These are phyloP conservation scores for barrel medic (Medicago truncatula) DNA, from an alignment of 306 rosid species.

Conservation along the genomic window MtrunA17r5.0-ANR NC_053045.1:56260501-56261000, in stretches of 20 bases:
- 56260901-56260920: conserved; percentile 78
- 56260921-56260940: conserved; percentile 64
- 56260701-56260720: conserved; percentile 61
- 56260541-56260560: not conserved
- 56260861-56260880: conserved; percentile 66
- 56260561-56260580: not conserved
- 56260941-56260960: conserved; percentile 62
- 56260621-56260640: conserved; percentile 32
- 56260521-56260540: not conserved
- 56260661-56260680: conserved; percentile 41
- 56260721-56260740: conserved; percentile 73
- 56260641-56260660: conserved; percentile 43
- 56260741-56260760: conserved; percentile 81
- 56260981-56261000: conserved; percentile 6
- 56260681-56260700: conserved; percentile 46
- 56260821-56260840: conserved; percentile 40
- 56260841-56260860: conserved; percentile 86
- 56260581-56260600: not conserved
- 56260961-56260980: conserved; percentile 61
- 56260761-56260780: conserved; percentile 81
- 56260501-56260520: not conserved
- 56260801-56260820: conserved; percentile 55
- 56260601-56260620: conserved; percentile 31
- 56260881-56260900: conserved; percentile 52
- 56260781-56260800: conserved; percentile 56